Percentiles rank a stretch among this genome's conserved stretches.
phyloP scores from a whole-genome alignment of 2,329 filamentous ascomycete genomes.

The Erysiphe pisi region DNA sequence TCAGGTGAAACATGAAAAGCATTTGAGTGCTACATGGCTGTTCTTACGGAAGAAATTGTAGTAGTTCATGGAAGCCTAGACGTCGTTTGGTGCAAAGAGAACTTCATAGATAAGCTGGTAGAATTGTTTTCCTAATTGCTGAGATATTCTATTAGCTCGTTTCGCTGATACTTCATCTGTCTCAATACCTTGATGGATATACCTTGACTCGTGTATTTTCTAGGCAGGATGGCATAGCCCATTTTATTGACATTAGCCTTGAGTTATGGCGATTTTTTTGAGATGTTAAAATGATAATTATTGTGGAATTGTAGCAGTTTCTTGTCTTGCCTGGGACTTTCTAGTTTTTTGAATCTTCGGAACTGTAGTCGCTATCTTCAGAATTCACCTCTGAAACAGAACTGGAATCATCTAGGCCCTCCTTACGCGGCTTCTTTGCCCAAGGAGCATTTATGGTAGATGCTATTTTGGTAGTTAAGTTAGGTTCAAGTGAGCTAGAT shows the following conservation, averaged over 20 bases:
- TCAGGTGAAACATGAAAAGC: not conserved
- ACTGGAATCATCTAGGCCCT: not conserved
- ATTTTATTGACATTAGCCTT: not conserved
- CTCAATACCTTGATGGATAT: conserved; percentile 3
- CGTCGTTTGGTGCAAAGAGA: not conserved
- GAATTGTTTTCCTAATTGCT: not conserved
- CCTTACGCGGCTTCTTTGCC: not conserved
- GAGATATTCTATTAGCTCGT: not conserved
- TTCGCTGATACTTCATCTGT: not conserved
- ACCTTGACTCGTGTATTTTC: not conserved
- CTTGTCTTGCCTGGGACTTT: not conserved
- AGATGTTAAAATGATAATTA: not conserved
- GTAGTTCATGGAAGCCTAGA: not conserved
- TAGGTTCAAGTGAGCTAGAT: not conserved
- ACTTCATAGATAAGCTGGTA: not conserved
- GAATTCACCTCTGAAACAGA: not conserved
- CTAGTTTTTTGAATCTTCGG: not conserved
- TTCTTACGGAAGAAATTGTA: not conserved
- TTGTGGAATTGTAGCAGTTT: conserved; percentile 15
- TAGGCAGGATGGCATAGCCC: not conserved
- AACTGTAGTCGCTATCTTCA: not conserved
- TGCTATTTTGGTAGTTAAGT: not conserved
- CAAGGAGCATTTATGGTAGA: not conserved
- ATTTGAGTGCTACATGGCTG: not conserved
- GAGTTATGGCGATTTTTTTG: not conserved